Base-by-base conservation (phyloP, 2,329 filamentous ascomycete genomes). In the Amauroascus niger region DNA sequence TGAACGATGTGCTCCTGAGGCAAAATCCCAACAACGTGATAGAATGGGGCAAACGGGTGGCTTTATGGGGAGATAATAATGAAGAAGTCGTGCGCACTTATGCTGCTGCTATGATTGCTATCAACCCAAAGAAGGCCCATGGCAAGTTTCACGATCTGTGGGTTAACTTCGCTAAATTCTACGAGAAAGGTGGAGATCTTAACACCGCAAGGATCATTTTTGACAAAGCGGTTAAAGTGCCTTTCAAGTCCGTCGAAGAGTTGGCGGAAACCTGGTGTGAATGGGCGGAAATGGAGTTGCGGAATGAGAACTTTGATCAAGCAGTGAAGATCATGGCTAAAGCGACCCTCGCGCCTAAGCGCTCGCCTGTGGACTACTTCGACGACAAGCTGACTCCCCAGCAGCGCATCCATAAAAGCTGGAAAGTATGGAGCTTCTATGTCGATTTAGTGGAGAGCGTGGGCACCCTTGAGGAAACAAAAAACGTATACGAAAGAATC, bases 381-480 rank as follows among this genome's bases (percentile, higher is more conserved):
- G 93, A 98, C 67, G 94, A 98, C 67, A 88, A 81, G 0, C 75
- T 98, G 6, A 89, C 88, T 1, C 91, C 93, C 3, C 93, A 98
- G 67, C 93, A 97, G 73, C 82, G 94, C 58, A 87, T 98, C 2
- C 93, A 98, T 74, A 98, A 98, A 76, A 95, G 88, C 67, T 98
- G 93, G 93, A 98, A 97, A 69, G 74, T 98, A 9, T 98, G 93
- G 93, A 95, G 89, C 71, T 98, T 98, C 75, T 98, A 98, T 63
- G 90, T 98, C 39, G 93, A 98, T 67, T 80, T 98, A 1, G 90
- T 98, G 2, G 93, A 98, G 69, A 95, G 89, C 68, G 90, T 96
- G 30, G 85, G 87, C 57, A 88, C 86, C 0, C 72, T 98, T 14
- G 89, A 95, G 20, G 91, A 97, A 70, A 96, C 91, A 0, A 87